These are phyloP conservation scores for Whalleya microplaca DNA, from an alignment of 2,329 filamentous ascomycete species.

Conservation along the genomic window DNA sequence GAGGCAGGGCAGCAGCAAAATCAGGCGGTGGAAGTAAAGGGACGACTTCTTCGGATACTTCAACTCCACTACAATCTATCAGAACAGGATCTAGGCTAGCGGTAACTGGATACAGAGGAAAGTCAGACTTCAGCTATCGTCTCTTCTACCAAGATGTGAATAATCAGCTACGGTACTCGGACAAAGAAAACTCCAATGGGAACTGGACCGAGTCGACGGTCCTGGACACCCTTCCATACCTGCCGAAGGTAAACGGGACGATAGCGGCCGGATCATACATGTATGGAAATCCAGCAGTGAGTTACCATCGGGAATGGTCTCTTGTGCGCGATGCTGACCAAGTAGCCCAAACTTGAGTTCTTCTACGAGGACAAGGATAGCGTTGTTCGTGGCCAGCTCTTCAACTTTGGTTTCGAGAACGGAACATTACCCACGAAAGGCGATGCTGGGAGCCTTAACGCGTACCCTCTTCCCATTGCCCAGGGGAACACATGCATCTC, in stretches of 20 bases:
- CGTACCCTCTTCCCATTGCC: slow-evolving; percentile 23
- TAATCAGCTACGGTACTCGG: slow-evolving; percentile 24
- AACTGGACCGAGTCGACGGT: slow-evolving; percentile 25
- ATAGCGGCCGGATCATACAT: slow-evolving; percentile 27
- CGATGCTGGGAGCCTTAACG: slow-evolving; percentile 20
- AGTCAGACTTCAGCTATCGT: slow-evolving; percentile 23
- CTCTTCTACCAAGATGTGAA: slow-evolving; percentile 29
- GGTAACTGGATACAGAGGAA: slow-evolving; percentile 24
- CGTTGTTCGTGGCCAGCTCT: slow-evolving; percentile 24
- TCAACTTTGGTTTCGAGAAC: slow-evolving; percentile 24
- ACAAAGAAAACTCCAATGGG: slow-evolving; percentile 18
- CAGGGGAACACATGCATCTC: slow-evolving; percentile 20
- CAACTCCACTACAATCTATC: slow-evolving; percentile 14
- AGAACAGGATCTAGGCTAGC: slow-evolving; percentile 26
- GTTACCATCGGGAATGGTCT: slow-evolving; percentile 1
- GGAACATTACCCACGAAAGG: slow-evolving; percentile 19
- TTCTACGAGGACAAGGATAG: slow-evolving; percentile 28
- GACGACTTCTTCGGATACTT: slow-evolving; percentile 1
- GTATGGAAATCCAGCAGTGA: slow-evolving; percentile 17
- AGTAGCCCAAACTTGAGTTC: slow-evolving; percentile 25
- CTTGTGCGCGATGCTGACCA: slow-evolving; percentile 8
- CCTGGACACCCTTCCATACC: slow-evolving; percentile 23
- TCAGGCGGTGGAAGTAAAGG: neutral
- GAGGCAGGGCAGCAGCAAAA: slow-evolving; percentile 2
- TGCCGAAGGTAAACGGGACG: slow-evolving; percentile 23